Percentiles rank a stretch among this genome's conserved stretches.
Evolutionary conservation across 345 rosid genomes (phyloP).

Genomic region (Gossypium australe): DNA sequence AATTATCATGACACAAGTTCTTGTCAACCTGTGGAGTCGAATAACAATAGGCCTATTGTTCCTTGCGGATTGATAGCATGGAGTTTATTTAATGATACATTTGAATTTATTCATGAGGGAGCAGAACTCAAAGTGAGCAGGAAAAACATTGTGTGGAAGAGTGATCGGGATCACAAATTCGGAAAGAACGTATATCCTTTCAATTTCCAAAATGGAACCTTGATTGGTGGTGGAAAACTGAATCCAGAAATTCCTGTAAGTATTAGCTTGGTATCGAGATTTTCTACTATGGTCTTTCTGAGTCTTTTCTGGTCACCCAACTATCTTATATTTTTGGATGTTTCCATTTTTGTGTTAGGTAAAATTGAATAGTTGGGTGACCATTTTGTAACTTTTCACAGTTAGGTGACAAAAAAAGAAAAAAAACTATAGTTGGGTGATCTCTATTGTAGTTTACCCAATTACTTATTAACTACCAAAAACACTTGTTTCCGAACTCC

Average conservation of each 20-base stretch:
- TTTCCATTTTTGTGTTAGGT: too few species aligned
- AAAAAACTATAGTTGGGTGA: too few species aligned
- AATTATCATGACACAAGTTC: constrained; percentile 45
- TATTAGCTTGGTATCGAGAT: background rate
- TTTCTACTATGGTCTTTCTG: background rate
- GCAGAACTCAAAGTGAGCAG: constrained; percentile 41
- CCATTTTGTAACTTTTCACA: too few species aligned
- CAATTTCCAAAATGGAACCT: constrained; percentile 73
- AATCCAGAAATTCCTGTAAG: constrained; percentile 64
- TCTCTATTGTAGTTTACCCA: too few species aligned
- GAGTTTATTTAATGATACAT: constrained; percentile 88
- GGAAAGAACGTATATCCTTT: constrained; percentile 69
- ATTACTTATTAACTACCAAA: background rate
- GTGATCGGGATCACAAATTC: constrained; percentile 73
- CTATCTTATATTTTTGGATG: too few species aligned
- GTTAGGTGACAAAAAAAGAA: too few species aligned
- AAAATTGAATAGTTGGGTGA: too few species aligned
- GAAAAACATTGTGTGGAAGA: constrained; percentile 69
- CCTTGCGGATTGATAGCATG: constrained; percentile 84
- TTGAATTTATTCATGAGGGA: constrained; percentile 43
- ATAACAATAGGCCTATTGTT: constrained; percentile 53
- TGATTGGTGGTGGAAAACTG: constrained; percentile 69
- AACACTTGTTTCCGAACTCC: background rate
- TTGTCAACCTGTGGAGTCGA: constrained; percentile 60
- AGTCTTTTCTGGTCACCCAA: background rate